Percentiles rank a stretch among this genome's conserved stretches.
Evolutionary conservation across 2,329 filamentous ascomycete genomes (phyloP).

Genomic region (Westerdykella aurantiaca): DNA sequence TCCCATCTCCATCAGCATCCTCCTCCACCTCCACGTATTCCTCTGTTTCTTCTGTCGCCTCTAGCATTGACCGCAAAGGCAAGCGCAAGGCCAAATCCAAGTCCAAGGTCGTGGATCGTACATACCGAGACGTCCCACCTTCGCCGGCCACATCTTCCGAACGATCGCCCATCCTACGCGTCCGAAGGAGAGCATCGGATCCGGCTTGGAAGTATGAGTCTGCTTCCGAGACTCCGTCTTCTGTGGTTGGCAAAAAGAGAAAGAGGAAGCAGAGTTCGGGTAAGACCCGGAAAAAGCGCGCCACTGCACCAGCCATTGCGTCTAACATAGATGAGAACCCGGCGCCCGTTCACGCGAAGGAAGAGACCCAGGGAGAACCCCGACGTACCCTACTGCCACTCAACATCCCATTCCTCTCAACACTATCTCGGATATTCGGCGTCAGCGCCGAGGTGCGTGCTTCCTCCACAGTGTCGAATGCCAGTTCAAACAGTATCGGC

Average conservation of each 20-base stretch:
- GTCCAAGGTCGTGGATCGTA: background rate
- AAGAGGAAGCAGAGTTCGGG: background rate
- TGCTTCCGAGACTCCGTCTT: background rate
- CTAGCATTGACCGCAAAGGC: background rate
- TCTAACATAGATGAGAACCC: too few species aligned
- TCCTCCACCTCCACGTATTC: too few species aligned
- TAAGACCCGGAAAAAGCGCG: too few species aligned
- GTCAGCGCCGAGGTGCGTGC: too few species aligned
- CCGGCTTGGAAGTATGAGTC: background rate
- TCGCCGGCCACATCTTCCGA: background rate
- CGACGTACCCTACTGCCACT: too few species aligned
- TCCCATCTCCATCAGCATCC: too few species aligned
- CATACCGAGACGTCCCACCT: background rate
- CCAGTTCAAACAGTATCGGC: background rate
- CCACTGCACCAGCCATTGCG: too few species aligned
- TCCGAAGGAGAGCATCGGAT: background rate
- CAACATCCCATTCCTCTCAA: too few species aligned
- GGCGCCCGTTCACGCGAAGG: too few species aligned
- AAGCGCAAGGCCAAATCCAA: background rate
- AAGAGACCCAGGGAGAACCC: background rate
- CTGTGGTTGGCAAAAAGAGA: background rate
- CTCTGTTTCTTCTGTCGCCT: background rate
- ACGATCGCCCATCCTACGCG: background rate
- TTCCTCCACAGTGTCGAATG: background rate
- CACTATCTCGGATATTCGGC: too few species aligned